A percentile compares a stretch with the other conserved stretches of the same genome.
Evolutionary conservation across 1,139 yeast genomes (phyloP).

Genomic region (Pneumocystis oryctolagi): DNA sequence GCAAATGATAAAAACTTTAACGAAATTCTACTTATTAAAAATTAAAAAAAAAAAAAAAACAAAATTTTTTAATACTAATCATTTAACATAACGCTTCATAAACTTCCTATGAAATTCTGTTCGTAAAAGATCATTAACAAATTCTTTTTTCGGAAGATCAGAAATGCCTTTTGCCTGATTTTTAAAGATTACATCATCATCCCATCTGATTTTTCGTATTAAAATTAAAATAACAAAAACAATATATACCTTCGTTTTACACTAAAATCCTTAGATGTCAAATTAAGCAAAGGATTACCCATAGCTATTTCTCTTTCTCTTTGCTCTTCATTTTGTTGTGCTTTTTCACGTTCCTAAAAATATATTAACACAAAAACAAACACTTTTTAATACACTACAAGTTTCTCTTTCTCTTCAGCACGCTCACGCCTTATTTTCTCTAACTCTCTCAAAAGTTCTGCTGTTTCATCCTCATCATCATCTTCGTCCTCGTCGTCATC

Average conservation of each 20-base stretch:
- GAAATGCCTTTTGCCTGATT: conserved; percentile 24
- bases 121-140: conserved; percentile 49
- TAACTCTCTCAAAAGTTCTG: conserved; percentile 37
- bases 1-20: background rate
- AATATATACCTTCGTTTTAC: conserved; percentile 22
- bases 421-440: conserved; percentile 37
- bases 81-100: conserved; percentile 42
- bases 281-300: conserved; percentile 34
- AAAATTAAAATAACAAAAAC: conserved; percentile 35
- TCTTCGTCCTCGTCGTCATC: conserved; percentile 19
- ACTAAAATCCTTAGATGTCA: conserved; percentile 17
- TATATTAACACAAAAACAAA: background rate
- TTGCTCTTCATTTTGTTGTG: conserved; percentile 24
- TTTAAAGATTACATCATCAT: conserved; percentile 35
- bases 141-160: conserved; percentile 23
- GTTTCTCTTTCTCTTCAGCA: conserved; percentile 23
- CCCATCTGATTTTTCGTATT: conserved; percentile 19
- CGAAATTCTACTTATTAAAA: background rate
- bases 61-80: conserved; percentile 10
- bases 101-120: conserved; percentile 62
- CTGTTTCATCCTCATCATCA: conserved; percentile 25
- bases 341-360: conserved; percentile 22
- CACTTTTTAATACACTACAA: background rate
- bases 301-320: conserved; percentile 26
- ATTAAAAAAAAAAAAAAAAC: background rate